phyloP scores from a whole-genome alignment of 257 asterid species.

The Solanum lycopersicoides region DNA sequence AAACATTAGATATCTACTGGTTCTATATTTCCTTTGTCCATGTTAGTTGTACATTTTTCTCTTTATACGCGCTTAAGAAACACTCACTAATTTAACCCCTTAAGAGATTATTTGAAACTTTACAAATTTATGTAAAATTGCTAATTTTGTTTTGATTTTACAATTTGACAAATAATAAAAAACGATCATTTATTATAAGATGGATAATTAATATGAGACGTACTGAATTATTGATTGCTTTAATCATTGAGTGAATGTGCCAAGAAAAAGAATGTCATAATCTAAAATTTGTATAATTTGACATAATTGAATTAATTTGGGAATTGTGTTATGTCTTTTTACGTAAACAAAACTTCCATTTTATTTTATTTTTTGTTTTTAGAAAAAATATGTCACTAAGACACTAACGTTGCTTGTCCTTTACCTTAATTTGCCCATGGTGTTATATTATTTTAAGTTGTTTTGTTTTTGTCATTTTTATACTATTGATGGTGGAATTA shows the following conservation, averaged over 20 bases:
- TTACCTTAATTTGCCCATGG: neutral
- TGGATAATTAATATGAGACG: too few relatives aligned
- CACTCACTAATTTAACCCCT: neutral
- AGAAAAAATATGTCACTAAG: too few relatives aligned
- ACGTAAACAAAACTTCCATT: neutral
- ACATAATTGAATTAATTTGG: neutral
- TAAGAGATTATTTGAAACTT: too few relatives aligned
- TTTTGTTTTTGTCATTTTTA: neutral
- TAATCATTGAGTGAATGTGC: neutral
- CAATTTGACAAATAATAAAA: too few relatives aligned
- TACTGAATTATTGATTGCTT: neutral
- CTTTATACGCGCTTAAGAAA: neutral
- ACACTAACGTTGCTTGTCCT: neutral
- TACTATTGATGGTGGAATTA: neutral
- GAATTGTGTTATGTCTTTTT: neutral
- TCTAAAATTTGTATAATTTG: neutral
- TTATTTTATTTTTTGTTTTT: too few relatives aligned
- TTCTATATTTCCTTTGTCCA: too few relatives aligned
- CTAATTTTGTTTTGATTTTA: too few relatives aligned
- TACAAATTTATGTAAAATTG: too few relatives aligned
- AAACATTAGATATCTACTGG: too few relatives aligned
- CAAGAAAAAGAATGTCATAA: neutral
- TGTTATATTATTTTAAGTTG: neutral
- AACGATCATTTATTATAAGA: too few relatives aligned
- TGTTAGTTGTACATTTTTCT: neutral